Evolutionary conservation across 2,329 filamentous ascomycete genomes (phyloP), one percentile per base, ranked within the genome.

Genomic region (Penicillium sp.): DNA sequence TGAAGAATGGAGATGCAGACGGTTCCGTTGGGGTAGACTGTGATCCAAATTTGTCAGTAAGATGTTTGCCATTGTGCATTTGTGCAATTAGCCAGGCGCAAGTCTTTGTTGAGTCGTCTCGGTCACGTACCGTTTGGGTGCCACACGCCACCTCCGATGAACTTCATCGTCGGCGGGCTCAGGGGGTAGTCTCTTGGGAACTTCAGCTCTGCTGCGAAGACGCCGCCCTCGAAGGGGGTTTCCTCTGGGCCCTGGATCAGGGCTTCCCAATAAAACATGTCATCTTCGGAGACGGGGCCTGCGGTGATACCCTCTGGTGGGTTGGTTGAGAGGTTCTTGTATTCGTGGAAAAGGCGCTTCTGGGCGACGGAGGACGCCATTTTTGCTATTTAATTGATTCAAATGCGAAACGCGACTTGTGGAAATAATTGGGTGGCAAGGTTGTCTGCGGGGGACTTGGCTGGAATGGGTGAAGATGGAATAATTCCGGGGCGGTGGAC

Each of bases 1-100:
- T 97, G 93, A 2, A 97, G 86, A 78, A 97, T 97, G n/a, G 90
- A 96, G 69, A 97, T 97, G 79, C 93, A 97, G 66, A 97, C 94
- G 17, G 93, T 84, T 61, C 93, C 93, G 72, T 88, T 93, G 16
- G 88, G 84, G 73, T 97, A 97, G 50, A 97, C 92, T 96, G 62
- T 38, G 33, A 44, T 26, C 1, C 3, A 11, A 38, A 10, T 25
- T 37, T 33, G 28, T 51, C 33, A 55, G 40, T 38, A 40, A 44
- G 11, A n/a, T 30, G 9, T 28, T 35, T 25, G 4, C n/a, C n/a
- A 41, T 38, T 47, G 25, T n/a, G 14, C 10, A 31, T 19, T 22
- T 22, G 12, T n/a, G 33, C 10, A 37, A 28, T 28, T 22, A 38
- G 35, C 22, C 12, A 7, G n/a, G 16, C 22, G n/a, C 46, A 40